These are phyloP conservation scores for Tricholoma sp. DNA, from an alignment of 768 basidiomycete species.

Conservation along the genomic window DNA sequence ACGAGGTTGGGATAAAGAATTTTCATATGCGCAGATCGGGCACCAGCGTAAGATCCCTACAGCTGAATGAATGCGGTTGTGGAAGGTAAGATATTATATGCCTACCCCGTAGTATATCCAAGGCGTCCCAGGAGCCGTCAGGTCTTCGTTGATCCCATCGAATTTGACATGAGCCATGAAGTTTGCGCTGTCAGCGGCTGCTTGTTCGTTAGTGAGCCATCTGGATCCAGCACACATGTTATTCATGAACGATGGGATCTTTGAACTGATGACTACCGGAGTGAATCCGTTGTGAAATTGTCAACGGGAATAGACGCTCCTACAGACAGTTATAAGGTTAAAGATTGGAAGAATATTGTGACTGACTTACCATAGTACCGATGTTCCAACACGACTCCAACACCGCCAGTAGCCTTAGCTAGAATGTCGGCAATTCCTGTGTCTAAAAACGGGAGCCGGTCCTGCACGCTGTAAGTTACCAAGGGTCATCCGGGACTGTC, in stretches of 20 bases:
- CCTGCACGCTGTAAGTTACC: conserved; percentile 21
- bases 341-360: conserved; percentile 4
- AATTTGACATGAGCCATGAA: conserved; percentile 85
- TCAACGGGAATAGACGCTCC: conserved; percentile 71
- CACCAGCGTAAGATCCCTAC: conserved; percentile 88
- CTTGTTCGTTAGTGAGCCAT: conserved; percentile 86
- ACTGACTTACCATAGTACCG: conserved; percentile 68
- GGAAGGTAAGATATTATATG: conserved; percentile 1
- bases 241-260: not conserved
- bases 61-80: conserved; percentile 4
- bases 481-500: not conserved
- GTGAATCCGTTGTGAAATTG: conserved; percentile 76
- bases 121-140: conserved; percentile 68
- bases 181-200: conserved; percentile 86
- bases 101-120: conserved; percentile 94
- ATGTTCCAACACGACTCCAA: conserved; percentile 90
- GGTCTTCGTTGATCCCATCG: conserved; percentile 59
- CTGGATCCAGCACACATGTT: conserved; percentile 29
- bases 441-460: conserved; percentile 56
- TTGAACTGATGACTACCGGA: conserved; percentile 44
- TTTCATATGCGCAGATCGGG: conserved; percentile 88
- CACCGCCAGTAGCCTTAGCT: conserved; percentile 76
- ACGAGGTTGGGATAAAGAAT: conserved; percentile 85
- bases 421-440: conserved; percentile 86
- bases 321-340: conserved; percentile 23